Base-by-base conservation (phyloP, 2,329 filamentous ascomycete species). In the Xylaria hypoxylon region DNA sequence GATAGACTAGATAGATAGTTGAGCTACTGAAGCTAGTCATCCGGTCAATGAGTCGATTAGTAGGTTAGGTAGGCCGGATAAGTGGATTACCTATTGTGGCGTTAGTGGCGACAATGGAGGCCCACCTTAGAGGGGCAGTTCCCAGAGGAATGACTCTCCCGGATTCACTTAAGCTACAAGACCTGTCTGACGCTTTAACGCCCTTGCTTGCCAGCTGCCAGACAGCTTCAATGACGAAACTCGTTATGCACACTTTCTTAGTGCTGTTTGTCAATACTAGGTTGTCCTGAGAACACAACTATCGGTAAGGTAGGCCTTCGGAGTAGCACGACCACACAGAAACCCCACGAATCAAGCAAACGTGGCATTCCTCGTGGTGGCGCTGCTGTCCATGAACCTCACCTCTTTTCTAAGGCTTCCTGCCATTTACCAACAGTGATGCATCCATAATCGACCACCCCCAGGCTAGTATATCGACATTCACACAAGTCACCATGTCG, bases 401-500 rank as follows among this genome's bases (percentile, higher is more conserved):
- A 19, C n/a, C 31, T 44, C 19, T 33, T 58, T 56, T 31, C 11
- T 22, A 33, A 22, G 6, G 17, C 19, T 13, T 51, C 33, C 11
- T 50, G 40, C 35, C 19, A 19, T 56, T 24, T 28, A 26, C 19
- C 51, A 7, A 61, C n/a, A 62, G 60, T 65, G 50, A 71, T 70
- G 69, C 64, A 65, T 68, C 28, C 26, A 8, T 68, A 44, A 40
- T 63, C 52, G 50, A 51, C 55, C 55, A 35, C n/a, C 26, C 55
- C n/a, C 24, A 44, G 56, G 42, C 50, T 22, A 51, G 55, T 38
- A 59, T n/a, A 50, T 63, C 61, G 51, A 52, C 19, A 48, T 55
- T 62, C 58, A 45, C 57, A 44, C 51, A 38, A 42, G 56, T 53
- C 67, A 64, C 51, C 52, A 82, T 82, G 80, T 74, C 79, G 33